Conservation (phyloP, 306 rosid species). For the Luffa acutangula region DNA sequence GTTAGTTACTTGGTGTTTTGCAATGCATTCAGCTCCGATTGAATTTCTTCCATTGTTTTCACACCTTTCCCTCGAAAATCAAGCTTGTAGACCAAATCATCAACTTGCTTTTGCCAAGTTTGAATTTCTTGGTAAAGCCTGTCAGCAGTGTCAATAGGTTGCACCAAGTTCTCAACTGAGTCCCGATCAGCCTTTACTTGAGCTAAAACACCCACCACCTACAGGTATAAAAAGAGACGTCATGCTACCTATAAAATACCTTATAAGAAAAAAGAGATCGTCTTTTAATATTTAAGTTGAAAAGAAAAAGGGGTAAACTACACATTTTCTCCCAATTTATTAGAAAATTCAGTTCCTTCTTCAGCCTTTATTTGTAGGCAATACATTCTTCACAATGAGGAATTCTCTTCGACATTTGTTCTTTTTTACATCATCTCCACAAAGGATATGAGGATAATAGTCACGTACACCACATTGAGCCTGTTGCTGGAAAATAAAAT, state of each 20-base stretch:
- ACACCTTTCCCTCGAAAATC: constrained; percentile 56
- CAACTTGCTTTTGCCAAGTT: constrained; percentile 46
- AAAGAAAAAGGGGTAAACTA: background rate
- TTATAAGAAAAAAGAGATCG: background rate
- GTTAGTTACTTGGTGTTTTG: constrained; percentile 50
- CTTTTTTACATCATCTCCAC: background rate
- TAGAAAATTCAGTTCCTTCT: background rate
- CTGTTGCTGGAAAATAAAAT: background rate
- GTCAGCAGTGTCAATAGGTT: constrained; percentile 69
- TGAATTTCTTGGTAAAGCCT: constrained; percentile 55
- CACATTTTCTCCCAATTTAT: background rate
- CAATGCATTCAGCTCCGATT: constrained; percentile 51
- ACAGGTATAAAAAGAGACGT: constrained; percentile 4
- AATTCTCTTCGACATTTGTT: background rate
- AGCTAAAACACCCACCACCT: constrained; percentile 76
- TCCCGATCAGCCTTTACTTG: constrained; percentile 76
- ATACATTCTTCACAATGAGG: background rate
- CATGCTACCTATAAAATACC: background rate
- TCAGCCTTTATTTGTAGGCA: background rate
- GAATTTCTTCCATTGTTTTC: constrained; percentile 62
- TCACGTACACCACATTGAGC: background rate
- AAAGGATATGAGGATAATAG: background rate
- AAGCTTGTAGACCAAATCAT: constrained; percentile 63
- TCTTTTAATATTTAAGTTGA: background rate
- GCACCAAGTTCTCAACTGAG: constrained; percentile 48